Base-by-base conservation (phyloP, 1,284 basidiomycete species). In the Caloboletus firmus region DNA sequence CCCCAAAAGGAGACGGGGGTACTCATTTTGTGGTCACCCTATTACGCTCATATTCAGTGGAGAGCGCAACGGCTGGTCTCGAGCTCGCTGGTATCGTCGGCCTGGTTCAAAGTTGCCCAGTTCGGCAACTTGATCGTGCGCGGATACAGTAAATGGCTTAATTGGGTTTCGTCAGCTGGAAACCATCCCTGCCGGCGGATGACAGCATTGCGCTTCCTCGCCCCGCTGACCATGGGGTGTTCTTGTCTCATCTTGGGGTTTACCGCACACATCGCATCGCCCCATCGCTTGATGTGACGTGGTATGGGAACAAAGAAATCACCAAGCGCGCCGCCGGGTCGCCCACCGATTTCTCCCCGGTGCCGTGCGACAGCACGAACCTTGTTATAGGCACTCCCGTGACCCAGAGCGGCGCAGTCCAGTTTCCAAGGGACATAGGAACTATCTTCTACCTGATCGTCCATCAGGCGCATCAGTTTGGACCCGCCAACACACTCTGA, bases 51-150 rank as follows among this genome's bases (percentile, higher is more conserved):
- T n/a, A 13, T 17, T 24, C 34, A 13, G 18, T n/a, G 10, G 39
- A 18, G 28, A 11, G 8, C n/a, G 20, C 26, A 13, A 9, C 28
- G 17, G 8, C 26, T 5, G 18, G 4, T 13, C 12, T 17, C 17
- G 26, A 28, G n/a, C 17, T 18, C 17, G 26, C 3, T 30, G 42
- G 5, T 17, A 20, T 49, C 22, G 12, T 42, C 37, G 20, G 41
- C 20, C 41, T 40, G 59, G 58, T 44, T 17, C 61, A 43, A 36
- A 61, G 5, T 61, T 61, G 28, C 61, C 61, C 2, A 0, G 34
- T 47, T 42, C 5, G 54, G 59, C 26, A 45, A 49, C 26, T 30
- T 22, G 34, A 32, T 39, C 3, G 32, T 8, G 9, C n/a, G 32
- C 31, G 22, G 42, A 20, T 47, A 18, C 44, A 26, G 39, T 43